These are phyloP conservation scores for Paracorniculantispora psalliotae DNA, from an alignment of 2,329 filamentous ascomycete species.

Conservation along the genomic window DNA sequence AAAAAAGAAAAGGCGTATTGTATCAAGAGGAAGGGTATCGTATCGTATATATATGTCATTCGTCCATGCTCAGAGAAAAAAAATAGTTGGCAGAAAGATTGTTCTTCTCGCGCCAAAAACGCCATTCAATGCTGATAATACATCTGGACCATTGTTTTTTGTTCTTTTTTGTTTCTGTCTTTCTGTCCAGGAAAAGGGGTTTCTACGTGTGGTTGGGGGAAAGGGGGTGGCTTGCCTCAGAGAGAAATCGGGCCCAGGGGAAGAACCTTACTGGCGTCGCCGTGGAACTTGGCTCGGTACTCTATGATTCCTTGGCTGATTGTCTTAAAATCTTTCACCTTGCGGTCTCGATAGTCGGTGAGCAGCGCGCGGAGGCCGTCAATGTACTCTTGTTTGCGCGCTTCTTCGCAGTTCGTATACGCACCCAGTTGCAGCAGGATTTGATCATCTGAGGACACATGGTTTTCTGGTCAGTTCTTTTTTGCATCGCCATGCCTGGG, in stretches of 20 bases:
- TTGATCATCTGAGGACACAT: constrained; percentile 58
- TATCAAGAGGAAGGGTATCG: constrained; percentile 4
- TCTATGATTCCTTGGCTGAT: constrained; percentile 64
- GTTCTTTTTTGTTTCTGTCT: too few relatives aligned
- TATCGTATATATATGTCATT: neutral
- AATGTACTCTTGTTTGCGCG: constrained; percentile 58
- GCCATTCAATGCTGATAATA: constrained; percentile 1
- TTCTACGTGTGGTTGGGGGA: neutral
- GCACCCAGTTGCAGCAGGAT: constrained; percentile 68
- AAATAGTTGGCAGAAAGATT: neutral
- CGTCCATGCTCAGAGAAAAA: neutral
- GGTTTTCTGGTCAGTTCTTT: constrained; percentile 43
- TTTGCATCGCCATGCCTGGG: constrained; percentile 30
- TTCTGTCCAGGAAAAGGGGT: neutral
- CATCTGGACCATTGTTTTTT: neutral
- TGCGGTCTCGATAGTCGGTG: constrained; percentile 52
- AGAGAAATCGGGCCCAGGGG: constrained; percentile 46
- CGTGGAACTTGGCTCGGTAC: constrained; percentile 60
- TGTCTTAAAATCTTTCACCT: constrained; percentile 59
- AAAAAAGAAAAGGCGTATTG: neutral
- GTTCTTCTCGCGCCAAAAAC: neutral
- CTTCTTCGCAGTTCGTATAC: constrained; percentile 57
- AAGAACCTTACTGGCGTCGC: constrained; percentile 60
- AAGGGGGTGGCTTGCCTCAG: constrained; percentile 18
- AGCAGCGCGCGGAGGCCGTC: constrained; percentile 58